phyloP scores from a whole-genome alignment of 2,329 filamentous ascomycete species.

The Drechmeria coniospora region DNA sequence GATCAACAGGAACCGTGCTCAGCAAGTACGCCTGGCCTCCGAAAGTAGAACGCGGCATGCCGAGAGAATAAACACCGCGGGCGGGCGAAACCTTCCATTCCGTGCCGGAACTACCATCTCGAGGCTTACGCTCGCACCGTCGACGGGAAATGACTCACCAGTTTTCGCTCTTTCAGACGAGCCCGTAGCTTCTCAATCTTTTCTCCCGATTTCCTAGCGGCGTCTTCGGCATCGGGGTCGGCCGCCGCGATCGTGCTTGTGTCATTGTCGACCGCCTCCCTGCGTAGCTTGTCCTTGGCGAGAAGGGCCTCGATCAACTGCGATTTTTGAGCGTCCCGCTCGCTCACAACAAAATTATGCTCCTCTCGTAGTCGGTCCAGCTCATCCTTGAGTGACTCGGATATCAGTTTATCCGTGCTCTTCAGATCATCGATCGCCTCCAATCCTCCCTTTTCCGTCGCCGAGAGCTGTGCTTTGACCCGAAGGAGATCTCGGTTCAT shows the following conservation, averaged over 20 bases:
- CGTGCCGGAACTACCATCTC: constrained; percentile 1
- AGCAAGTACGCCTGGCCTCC: too few species aligned
- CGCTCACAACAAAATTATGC: constrained; percentile 29
- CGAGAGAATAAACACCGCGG: not conserved
- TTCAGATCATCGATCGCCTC: constrained; percentile 43
- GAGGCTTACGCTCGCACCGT: constrained; percentile 2
- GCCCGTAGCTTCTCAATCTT: constrained; percentile 43
- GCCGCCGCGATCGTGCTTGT: constrained; percentile 16
- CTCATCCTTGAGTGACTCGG: constrained; percentile 41
- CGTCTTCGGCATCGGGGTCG: constrained; percentile 19
- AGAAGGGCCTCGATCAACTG: constrained; percentile 45
- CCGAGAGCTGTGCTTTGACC: constrained; percentile 36
- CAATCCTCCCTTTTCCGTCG: constrained; percentile 36
- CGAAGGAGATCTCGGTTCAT: constrained; percentile 39
- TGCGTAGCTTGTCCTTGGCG: constrained; percentile 43
- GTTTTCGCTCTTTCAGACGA: constrained; percentile 38
- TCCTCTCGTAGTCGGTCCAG: constrained; percentile 39
- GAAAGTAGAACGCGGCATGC: not conserved
- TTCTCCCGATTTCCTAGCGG: constrained; percentile 27
- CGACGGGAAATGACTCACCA: constrained; percentile 30
- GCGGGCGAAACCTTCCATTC: too few species aligned
- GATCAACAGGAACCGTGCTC: too few species aligned
- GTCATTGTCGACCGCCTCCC: constrained; percentile 33
- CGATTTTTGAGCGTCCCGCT: constrained; percentile 41
- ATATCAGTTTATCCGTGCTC: constrained; percentile 41